Percentiles rank a stretch among this genome's conserved stretches.
These are phyloP conservation scores for Colletotrichum sp. DNA, from an alignment of 2,329 filamentous ascomycete species.

Conservation along the genomic window DNA sequence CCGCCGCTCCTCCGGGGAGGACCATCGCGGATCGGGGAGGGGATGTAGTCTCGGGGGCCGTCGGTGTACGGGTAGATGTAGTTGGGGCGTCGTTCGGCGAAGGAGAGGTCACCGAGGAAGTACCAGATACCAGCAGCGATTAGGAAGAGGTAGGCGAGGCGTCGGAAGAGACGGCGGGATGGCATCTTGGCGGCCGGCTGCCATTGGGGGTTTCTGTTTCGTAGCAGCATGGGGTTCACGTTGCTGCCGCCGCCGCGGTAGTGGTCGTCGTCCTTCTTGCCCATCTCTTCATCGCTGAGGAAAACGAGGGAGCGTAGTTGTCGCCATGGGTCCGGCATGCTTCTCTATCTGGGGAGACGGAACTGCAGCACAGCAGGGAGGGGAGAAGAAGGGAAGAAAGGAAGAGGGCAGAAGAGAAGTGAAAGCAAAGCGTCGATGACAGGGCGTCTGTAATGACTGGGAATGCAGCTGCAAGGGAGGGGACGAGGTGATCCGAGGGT, in stretches of 20 bases:
- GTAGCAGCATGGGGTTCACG: constrained; percentile 21
- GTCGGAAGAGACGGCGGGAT: constrained; percentile 58
- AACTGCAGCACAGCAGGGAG: not conserved
- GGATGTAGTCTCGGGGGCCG: not conserved
- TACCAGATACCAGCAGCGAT: constrained; percentile 62
- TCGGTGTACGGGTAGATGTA: constrained; percentile 36
- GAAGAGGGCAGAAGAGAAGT: constrained; percentile 1
- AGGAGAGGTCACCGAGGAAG: constrained; percentile 68
- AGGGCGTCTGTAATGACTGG: not conserved
- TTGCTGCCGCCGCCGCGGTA: constrained; percentile 26
- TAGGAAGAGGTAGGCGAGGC: constrained; percentile 53
- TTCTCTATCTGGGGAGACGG: not conserved
- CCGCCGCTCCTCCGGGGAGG: not conserved
- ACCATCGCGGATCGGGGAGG: not conserved
- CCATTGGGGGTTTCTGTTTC: constrained; percentile 40
- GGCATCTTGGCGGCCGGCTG: constrained; percentile 44
- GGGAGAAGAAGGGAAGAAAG: not conserved
- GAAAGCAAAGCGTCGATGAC: not conserved
- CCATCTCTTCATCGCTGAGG: constrained; percentile 59
- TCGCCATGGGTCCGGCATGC: constrained; percentile 40
- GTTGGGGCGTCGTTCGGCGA: constrained; percentile 37
- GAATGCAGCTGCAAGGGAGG: not conserved
- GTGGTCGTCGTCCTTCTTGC: constrained; percentile 66
- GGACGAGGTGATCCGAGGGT: constrained; percentile 1
- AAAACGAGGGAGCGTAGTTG: constrained; percentile 44